Evolutionary conservation across 768 basidiomycete genomes (phyloP).

Genomic region (Pulveroboletus sp.): DNA sequence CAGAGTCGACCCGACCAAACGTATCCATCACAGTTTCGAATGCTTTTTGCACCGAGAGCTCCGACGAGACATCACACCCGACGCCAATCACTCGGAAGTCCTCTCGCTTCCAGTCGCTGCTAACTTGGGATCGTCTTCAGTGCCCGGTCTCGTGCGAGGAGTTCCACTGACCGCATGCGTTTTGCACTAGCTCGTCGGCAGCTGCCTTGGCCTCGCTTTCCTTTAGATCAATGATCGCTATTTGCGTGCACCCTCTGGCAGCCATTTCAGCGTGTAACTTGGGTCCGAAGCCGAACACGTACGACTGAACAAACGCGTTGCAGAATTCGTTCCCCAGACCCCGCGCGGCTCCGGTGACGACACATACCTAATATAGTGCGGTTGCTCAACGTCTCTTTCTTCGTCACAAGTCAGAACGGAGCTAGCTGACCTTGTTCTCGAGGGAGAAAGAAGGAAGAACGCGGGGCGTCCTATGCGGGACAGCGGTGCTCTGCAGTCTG

Average conservation of each 20-base stretch:
- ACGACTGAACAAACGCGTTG: slow-evolving; percentile 85
- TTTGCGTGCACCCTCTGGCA: slow-evolving; percentile 67
- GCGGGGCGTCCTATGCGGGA: slow-evolving; percentile 31
- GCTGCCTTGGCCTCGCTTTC: slow-evolving; percentile 61
- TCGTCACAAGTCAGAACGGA: neutral
- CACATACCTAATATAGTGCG: slow-evolving; percentile 56
- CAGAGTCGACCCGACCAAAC: slow-evolving; percentile 71
- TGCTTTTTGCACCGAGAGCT: slow-evolving; percentile 69
- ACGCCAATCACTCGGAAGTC: slow-evolving; percentile 68
- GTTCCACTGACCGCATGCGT: slow-evolving; percentile 42
- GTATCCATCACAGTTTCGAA: slow-evolving; percentile 60
- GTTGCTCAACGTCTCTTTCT: neutral
- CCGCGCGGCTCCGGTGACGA: slow-evolving; percentile 90
- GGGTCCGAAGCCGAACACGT: neutral
- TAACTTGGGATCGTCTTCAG: slow-evolving; percentile 39
- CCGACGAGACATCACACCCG: slow-evolving; percentile 85
- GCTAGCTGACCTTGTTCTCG: slow-evolving; percentile 56
- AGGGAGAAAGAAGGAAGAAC: slow-evolving; percentile 76
- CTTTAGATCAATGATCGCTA: slow-evolving; percentile 82
- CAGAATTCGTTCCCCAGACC: slow-evolving; percentile 91
- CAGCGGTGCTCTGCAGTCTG: slow-evolving; percentile 27
- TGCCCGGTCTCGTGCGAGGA: slow-evolving; percentile 21
- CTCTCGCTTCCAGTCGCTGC: slow-evolving; percentile 49
- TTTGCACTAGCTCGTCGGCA: slow-evolving; percentile 59
- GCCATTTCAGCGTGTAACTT: slow-evolving; percentile 3